Base-by-base conservation (phyloP, 1,284 basidiomycete species). In the Ustilago hordei region DNA sequence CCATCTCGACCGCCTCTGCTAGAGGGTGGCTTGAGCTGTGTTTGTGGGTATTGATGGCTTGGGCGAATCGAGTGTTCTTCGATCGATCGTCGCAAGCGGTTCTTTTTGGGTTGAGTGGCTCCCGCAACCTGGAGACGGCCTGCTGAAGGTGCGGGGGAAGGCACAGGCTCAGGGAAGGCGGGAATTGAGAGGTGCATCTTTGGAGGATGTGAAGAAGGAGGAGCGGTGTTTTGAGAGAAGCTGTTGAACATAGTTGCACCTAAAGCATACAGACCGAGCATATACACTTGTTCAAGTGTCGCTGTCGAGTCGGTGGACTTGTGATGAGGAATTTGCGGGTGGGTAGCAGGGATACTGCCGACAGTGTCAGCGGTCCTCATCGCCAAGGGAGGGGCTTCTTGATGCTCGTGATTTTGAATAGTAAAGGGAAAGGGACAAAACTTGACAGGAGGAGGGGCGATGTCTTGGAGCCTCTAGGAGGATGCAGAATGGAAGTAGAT, bases 211-310 rank as follows among this genome's bases (percentile, higher is more conserved):
- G 45, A 31, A 39, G 38, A 39, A 31, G n/a, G n/a, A 19, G 45
- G 45, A 8, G 45, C 8, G 19, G 45, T 23, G 19, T 38, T 36
- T 32, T 69, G 66, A 2, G 41, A 47, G 19, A 53, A 32, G 35
- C 39, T 48, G 35, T 35, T 48, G 9, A 63, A 41, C 38, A 69
- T 13, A 3, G 60, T 55, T 5, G 66, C 55, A 31, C 60, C 60
- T n/a, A 69, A 47, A n/a, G 66, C 60, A 35, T 63, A 69, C 15
- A 63, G 60, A 23, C 65, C 65, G 13, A 69, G 56, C 66, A 59
- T 59, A 31, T 55, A 62, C 15, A 63, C 50, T 39, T 69, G 54
- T 43, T 61, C 65, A n/a, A 48, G 54, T 3, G 64, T 66, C 2
- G 58, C 57, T 5, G 47, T 31, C 35, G 38, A 36, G 23, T 48